These are phyloP conservation scores for Phialemoniopsis sp. DNA, from an alignment of 2,329 filamentous ascomycete species.

Conservation along the genomic window DNA sequence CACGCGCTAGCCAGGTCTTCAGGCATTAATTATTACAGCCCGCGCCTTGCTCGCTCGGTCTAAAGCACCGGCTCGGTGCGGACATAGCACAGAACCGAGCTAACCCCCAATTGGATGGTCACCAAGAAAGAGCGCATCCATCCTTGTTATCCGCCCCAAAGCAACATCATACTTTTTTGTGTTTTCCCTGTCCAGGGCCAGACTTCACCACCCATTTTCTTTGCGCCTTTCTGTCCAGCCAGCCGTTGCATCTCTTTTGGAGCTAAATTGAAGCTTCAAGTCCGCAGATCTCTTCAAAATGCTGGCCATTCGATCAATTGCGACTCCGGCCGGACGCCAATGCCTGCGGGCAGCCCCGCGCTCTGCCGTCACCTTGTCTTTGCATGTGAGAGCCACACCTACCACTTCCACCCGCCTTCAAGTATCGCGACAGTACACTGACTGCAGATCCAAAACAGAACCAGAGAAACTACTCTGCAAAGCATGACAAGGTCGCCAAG, in stretches of 20 bases:
- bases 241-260: no score
- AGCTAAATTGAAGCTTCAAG: slow-evolving; percentile 1
- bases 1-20: no score
- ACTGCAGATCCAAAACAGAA: slow-evolving; percentile 26
- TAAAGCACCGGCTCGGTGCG: no score
- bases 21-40: no score
- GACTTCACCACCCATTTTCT: slow-evolving; percentile 2
- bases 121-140: no score
- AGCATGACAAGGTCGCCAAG: slow-evolving; percentile 74
- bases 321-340: slow-evolving; percentile 71
- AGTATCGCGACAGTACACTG: no score
- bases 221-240: background rate
- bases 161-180: no score
- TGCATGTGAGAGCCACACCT: slow-evolving; percentile 48
- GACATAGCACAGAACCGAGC: no score
- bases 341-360: slow-evolving; percentile 67
- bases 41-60: no score
- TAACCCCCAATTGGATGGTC: no score
- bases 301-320: slow-evolving; percentile 77
- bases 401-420: slow-evolving; percentile 1
- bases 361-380: slow-evolving; percentile 40
- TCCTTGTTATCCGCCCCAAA: no score
- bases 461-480: slow-evolving; percentile 61
- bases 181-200: no score
- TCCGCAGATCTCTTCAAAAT: slow-evolving; percentile 51